Conservation (phyloP, 352 stramenopile species). For the Globisporangium parvum region DNA sequence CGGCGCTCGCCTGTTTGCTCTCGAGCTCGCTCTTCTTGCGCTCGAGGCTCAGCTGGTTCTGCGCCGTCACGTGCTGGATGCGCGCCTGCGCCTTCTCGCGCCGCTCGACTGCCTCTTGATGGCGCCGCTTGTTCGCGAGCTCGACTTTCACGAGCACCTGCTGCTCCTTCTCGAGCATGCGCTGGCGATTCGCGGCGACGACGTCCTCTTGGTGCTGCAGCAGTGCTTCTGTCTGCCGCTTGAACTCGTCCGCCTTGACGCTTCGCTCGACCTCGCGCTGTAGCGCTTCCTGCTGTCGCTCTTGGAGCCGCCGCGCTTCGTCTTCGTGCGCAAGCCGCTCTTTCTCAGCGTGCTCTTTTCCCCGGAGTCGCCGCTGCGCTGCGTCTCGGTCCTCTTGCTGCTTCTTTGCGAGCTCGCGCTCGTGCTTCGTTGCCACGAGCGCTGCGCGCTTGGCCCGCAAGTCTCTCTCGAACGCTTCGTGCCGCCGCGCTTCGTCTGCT, state of each 20-base stretch:
- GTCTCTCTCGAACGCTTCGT: slow-evolving; percentile 59
- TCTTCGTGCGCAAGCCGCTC: slow-evolving; percentile 41
- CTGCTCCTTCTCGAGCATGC: slow-evolving; percentile 63
- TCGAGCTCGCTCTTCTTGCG: slow-evolving; percentile 63
- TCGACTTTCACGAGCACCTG: slow-evolving; percentile 61
- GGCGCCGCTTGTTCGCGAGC: slow-evolving; percentile 31
- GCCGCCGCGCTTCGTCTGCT: slow-evolving; percentile 42
- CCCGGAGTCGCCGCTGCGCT: slow-evolving; percentile 28
- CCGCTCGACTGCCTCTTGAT: slow-evolving; percentile 47
- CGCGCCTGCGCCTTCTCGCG: slow-evolving; percentile 44
- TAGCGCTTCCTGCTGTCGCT: slow-evolving; percentile 33
- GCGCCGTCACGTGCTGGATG: slow-evolving; percentile 44
- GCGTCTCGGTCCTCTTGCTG: slow-evolving; percentile 55
- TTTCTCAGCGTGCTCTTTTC: slow-evolving; percentile 44
- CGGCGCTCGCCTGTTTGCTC: slow-evolving; percentile 44
- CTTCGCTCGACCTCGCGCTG: slow-evolving; percentile 52
- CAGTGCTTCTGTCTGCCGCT: slow-evolving; percentile 52
- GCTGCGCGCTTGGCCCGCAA: slow-evolving; percentile 34
- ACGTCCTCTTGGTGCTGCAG: slow-evolving; percentile 59
- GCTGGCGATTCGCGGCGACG: slow-evolving; percentile 33
- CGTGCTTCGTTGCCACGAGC: slow-evolving; percentile 50
- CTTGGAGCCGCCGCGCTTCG: slow-evolving; percentile 24
- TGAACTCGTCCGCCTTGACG: slow-evolving; percentile 66
- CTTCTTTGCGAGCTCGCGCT: slow-evolving; percentile 55
- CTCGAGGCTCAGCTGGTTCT: slow-evolving; percentile 55